Evolutionary conservation across 768 basidiomycete genomes (phyloP), one percentile per base, ranked within the genome.

Genomic region (Amanita rimosa): DNA sequence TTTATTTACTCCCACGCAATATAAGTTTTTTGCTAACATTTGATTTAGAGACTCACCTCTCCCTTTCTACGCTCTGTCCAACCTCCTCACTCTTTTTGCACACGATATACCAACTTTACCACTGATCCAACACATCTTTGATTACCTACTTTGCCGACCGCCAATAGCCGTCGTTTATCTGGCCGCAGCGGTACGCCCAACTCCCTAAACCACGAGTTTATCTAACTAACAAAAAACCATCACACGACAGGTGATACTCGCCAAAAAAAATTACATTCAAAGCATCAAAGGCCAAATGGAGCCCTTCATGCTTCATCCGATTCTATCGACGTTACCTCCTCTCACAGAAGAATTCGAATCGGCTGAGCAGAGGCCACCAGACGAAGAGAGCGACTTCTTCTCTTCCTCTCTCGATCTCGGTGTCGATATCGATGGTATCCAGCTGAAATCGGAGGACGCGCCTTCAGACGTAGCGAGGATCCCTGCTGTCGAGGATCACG

Each of bases 51-150:
- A 73, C 22, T 78, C 86, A 0, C 87, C 86, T 0, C 70, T 94
- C 1, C 93, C 93, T 0, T 95, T 91, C 59, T 89, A 85, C 60
- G 88, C 92, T 0, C 75, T 97, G 14, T 88, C 91, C 3, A 88
- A 92, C 65, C 77, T 96, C 27, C 70, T 97, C 29, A 95, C 92
- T 0, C 74, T 95, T 26, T 92, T 97, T 67, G 81, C 93, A 9
- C 93, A 97, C 62, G 92, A 96, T 56, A 75, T 92, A 49, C 89
- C 93, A 6, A 87, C 86, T 2, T 74, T 95, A n/a, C 76, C 84
- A 4, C 79, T 93, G 34, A 85, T 92, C 22, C 92, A 95, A 60
- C 85, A 92, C 53, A 78, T 92, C 41, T 97, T 95, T 63, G 93
- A 97, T 64, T 97, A 82, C 59, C 65, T 96, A 8, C 67, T 97